These are phyloP conservation scores for Gynandropsis gynandra DNA, from an alignment of 345 rosid species.

Conservation along the genomic window DNA sequence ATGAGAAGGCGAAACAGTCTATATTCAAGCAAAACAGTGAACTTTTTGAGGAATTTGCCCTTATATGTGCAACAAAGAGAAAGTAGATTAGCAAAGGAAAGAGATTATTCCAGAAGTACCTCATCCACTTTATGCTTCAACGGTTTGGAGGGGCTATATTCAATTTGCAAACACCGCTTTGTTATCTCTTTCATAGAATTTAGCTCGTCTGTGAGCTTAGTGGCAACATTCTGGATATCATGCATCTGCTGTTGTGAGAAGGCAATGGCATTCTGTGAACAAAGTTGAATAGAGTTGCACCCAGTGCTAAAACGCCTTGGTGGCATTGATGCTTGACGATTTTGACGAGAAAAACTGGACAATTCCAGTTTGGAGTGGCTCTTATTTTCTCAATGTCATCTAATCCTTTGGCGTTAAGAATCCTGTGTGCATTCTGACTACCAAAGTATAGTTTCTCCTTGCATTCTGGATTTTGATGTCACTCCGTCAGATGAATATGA, in stretches of 20 bases:
- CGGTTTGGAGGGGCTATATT: slow-evolving; percentile 26
- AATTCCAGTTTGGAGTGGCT: slow-evolving; percentile 27
- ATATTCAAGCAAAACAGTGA: background rate
- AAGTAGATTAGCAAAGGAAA: background rate
- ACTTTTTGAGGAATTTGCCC: background rate
- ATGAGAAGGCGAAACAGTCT: too few relatives aligned
- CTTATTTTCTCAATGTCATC: slow-evolving; percentile 37
- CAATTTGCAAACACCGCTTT: slow-evolving; percentile 37
- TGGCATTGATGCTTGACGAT: slow-evolving; percentile 10
- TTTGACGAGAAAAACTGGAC: slow-evolving; percentile 29
- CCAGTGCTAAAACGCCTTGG: slow-evolving; percentile 30
- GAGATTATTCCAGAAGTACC: slow-evolving; percentile 33
- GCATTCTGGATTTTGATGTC: slow-evolving; percentile 41
- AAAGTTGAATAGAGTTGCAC: slow-evolving; percentile 36
- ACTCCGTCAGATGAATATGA: slow-evolving; percentile 1
- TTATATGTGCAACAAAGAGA: background rate
- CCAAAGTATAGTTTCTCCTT: slow-evolving; percentile 45
- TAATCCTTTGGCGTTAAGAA: slow-evolving; percentile 36
- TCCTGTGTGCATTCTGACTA: slow-evolving; percentile 32
- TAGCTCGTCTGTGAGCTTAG: slow-evolving; percentile 56
- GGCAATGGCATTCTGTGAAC: slow-evolving; percentile 57
- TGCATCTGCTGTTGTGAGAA: slow-evolving; percentile 74
- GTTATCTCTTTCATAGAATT: slow-evolving; percentile 54
- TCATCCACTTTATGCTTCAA: slow-evolving; percentile 39
- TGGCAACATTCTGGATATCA: slow-evolving; percentile 49